phyloP scores from a whole-genome alignment of 176 grass and related monocot species.

The Oryza australiensis region DNA sequence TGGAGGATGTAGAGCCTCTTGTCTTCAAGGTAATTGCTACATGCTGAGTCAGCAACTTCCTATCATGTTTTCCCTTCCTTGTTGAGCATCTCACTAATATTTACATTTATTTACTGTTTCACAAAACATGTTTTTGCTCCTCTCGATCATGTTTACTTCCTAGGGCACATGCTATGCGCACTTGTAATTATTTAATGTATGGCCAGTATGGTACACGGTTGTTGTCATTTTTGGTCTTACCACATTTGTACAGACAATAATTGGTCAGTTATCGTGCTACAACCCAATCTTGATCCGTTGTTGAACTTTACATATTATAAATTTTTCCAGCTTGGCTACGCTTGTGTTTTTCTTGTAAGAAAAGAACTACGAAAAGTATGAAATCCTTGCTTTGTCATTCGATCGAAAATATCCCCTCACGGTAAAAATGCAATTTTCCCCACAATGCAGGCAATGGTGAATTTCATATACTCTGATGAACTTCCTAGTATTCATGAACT shows the following conservation, averaged over 20 bases:
- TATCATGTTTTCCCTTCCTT: neutral
- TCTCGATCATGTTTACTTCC: neutral
- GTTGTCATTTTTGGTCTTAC: conserved; percentile 17
- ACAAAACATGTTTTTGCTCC: neutral
- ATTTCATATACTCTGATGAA: conserved; percentile 80
- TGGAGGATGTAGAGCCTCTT: conserved; percentile 82
- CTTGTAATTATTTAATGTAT: conserved; percentile 12
- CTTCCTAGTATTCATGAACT: conserved; percentile 75
- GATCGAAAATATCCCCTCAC: neutral
- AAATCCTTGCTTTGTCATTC: neutral
- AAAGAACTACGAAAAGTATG: neutral
- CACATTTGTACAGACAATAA: neutral
- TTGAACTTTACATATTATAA: neutral
- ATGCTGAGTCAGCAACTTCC: neutral
- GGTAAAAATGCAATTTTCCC: neutral
- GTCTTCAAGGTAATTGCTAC: conserved; percentile 74
- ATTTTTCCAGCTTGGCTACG: neutral
- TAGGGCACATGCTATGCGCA: neutral
- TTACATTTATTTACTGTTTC: neutral
- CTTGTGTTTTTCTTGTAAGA: conserved; percentile 14
- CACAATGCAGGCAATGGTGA: conserved; percentile 68
- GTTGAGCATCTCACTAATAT: neutral
- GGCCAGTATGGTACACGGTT: neutral
- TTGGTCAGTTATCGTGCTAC: neutral
- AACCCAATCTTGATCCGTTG: conserved; percentile 6